A percentile compares a stretch with the other conserved stretches of the same genome.
Evolutionary conservation across 805 yeast genomes (phyloP).

Genomic region (Aciculoconidium aculeatum): DNA sequence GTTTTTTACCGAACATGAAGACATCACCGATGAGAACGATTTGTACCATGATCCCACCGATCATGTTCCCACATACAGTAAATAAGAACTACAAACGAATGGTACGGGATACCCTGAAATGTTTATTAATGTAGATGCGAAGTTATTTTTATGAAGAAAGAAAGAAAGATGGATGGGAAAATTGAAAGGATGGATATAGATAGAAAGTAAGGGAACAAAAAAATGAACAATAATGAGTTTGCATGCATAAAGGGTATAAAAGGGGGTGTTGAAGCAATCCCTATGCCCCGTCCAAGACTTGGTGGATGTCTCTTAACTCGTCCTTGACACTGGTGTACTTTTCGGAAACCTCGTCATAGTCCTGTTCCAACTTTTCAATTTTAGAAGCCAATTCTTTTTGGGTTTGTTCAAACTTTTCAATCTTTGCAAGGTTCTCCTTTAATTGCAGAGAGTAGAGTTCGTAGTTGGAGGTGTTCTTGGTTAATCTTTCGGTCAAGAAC

Average conservation of each 20-base stretch:
- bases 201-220: too few species aligned
- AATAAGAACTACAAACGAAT: too few species aligned
- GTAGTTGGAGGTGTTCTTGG: conserved; percentile 3
- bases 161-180: too few species aligned
- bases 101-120: too few species aligned
- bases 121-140: too few species aligned
- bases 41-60: conserved; percentile 17
- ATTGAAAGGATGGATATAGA: too few species aligned
- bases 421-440: conserved; percentile 5
- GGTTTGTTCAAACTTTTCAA: conserved; percentile 2
- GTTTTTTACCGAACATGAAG: too few species aligned
- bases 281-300: conserved; percentile 4
- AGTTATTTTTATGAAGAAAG: too few species aligned
- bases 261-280: too few species aligned
- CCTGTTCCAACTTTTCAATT: conserved; percentile 10
- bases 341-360: conserved; percentile 7
- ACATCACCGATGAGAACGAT: conserved; percentile 14
- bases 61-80: conserved; percentile 30
- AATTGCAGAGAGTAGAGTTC: conserved; percentile 4
- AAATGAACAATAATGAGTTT: too few species aligned
- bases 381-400: conserved; percentile 5
- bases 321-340: conserved; percentile 6
- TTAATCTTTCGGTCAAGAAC: conserved; percentile 7
- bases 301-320: conserved; percentile 12
- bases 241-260: too few species aligned